A percentile compares a stretch with the other conserved stretches of the same genome.
Evolutionary conservation across 2,329 filamentous ascomycete species (phyloP).

Genomic region (Oidium heveae): DNA sequence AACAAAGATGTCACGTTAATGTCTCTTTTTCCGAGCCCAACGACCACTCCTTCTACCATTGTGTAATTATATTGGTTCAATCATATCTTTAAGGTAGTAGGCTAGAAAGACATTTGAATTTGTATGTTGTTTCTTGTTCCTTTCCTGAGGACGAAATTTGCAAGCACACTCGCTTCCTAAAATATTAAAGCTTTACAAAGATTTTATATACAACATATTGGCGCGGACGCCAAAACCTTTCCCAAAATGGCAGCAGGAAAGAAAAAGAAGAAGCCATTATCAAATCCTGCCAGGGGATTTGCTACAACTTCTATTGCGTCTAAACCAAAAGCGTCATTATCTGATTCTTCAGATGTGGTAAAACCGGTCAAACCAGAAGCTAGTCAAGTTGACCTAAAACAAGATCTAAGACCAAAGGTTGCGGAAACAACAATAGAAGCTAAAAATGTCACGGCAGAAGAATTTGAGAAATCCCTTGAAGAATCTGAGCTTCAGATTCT

Average conservation of each 20-base stretch:
- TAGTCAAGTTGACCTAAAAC: conserved; percentile 4
- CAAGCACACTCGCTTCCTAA: too few relatives aligned
- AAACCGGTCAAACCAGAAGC: neutral
- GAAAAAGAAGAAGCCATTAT: conserved; percentile 74
- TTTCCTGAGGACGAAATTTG: too few relatives aligned
- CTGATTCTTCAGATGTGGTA: neutral
- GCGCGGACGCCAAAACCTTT: neutral
- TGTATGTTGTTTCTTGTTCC: too few relatives aligned
- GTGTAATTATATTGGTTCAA: too few relatives aligned
- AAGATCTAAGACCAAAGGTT: neutral
- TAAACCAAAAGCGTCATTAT: conserved; percentile 25
- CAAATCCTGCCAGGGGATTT: conserved; percentile 77
- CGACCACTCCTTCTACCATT: neutral
- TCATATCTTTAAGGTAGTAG: too few relatives aligned
- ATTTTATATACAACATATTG: too few relatives aligned
- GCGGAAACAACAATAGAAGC: neutral
- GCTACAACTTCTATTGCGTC: conserved; percentile 82
- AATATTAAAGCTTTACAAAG: too few relatives aligned
- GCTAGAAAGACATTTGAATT: too few relatives aligned
- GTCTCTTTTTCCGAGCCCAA: neutral
- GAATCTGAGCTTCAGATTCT: conserved; percentile 72
- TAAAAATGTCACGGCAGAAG: conserved; percentile 48
- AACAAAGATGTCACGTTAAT: conserved; percentile 20
- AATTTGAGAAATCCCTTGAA: conserved; percentile 73
- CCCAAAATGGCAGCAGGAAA: conserved; percentile 37